phyloP scores from a whole-genome alignment of 2,329 filamentous ascomycete species.

The Stemphylium beticola region DNA sequence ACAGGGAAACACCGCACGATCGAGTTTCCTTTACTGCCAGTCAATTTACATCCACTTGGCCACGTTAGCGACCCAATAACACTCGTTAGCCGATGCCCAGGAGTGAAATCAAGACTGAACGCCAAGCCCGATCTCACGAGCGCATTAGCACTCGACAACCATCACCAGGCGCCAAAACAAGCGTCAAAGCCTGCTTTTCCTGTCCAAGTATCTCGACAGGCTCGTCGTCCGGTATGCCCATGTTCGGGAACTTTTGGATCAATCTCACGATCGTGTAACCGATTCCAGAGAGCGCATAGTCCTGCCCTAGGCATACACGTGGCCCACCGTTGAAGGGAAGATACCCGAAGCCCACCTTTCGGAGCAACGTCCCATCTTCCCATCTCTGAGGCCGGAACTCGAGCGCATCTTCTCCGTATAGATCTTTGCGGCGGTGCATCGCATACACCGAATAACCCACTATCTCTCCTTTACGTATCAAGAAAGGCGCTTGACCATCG shows the following conservation, averaged over 20 bases:
- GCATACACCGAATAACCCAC: constrained; percentile 35
- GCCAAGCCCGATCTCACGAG: not conserved
- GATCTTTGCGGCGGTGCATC: constrained; percentile 42
- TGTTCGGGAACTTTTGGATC: not conserved
- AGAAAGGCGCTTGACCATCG: constrained; percentile 35
- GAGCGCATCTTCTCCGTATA: constrained; percentile 45
- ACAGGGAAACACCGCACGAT: too few species aligned
- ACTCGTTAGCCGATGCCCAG: too few species aligned
- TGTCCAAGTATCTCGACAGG: not conserved
- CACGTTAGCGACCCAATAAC: too few species aligned
- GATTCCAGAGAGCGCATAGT: not conserved
- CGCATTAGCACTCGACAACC: not conserved
- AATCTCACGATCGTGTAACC: not conserved
- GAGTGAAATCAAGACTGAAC: too few species aligned
- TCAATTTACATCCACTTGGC: too few species aligned
- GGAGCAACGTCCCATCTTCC: constrained; percentile 30
- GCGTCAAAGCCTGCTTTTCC: not conserved
- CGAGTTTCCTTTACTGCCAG: too few species aligned
- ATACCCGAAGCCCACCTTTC: constrained; percentile 30
- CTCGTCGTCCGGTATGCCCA: not conserved
- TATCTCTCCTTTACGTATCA: constrained; percentile 35
- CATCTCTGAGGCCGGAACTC: constrained; percentile 45
- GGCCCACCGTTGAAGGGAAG: constrained; percentile 41
- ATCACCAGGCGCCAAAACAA: not conserved
- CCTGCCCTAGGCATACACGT: constrained; percentile 32